These are phyloP conservation scores for Pseudonitzschia delicatissima DNA, from an alignment of 108 stramenopile genomes.

Conservation along the genomic window DNA sequence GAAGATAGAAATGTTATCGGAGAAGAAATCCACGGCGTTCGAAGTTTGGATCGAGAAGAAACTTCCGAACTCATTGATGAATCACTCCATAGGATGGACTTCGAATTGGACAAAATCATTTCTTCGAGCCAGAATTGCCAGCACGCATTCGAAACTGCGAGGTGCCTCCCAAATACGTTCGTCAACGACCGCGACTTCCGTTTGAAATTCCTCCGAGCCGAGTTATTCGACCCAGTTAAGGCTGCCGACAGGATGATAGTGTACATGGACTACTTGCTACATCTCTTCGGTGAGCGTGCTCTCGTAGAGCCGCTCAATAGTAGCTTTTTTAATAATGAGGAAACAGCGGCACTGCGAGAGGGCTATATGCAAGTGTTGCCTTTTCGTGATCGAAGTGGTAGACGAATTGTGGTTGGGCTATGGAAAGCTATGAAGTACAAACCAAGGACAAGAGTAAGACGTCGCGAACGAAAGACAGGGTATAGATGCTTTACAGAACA, in stretches of 20 bases:
- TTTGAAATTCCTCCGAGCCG: slow-evolving; percentile 34
- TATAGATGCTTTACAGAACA: background rate
- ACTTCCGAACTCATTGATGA: no score
- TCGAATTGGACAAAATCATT: no score
- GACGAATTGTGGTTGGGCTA: background rate
- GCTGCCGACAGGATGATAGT: slow-evolving; percentile 25
- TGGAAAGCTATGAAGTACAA: background rate
- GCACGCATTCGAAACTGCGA: no score
- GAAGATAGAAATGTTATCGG: no score
- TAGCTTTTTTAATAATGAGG: slow-evolving; percentile 15
- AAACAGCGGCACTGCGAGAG: background rate
- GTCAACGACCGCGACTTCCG: slow-evolving; percentile 21
- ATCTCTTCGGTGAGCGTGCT: slow-evolving; percentile 26
- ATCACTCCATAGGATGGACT: no score
- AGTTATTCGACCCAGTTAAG: slow-evolving; percentile 27
- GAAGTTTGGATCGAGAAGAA: no score
- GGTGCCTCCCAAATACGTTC: no score
- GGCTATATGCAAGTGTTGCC: background rate
- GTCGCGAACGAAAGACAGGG: background rate
- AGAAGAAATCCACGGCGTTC: no score
- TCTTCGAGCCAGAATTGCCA: no score
- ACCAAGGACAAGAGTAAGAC: background rate
- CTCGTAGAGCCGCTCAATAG: slow-evolving; percentile 9
- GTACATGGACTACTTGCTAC: slow-evolving; percentile 21
- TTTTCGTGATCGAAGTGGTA: background rate